These are phyloP conservation scores for Hirschfeldia incana DNA, from an alignment of 345 rosid genomes.

Conservation along the genomic window DNA sequence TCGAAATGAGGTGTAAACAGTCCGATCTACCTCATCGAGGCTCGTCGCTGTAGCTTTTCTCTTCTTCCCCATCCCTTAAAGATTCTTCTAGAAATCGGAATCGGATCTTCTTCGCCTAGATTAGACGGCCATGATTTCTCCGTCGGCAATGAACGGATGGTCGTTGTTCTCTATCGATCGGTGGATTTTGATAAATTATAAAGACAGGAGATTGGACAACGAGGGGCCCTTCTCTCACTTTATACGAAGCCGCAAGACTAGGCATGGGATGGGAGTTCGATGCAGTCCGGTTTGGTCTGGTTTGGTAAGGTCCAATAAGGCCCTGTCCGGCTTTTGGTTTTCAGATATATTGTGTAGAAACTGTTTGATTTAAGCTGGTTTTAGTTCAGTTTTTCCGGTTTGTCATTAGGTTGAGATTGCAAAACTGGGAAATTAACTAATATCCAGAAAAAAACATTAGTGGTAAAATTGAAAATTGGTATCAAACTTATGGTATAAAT, in stretches of 20 bases:
- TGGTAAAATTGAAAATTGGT: no score
- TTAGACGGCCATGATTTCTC: constrained; percentile 18
- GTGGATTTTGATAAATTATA: constrained; percentile 8
- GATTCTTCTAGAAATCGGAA: background rate
- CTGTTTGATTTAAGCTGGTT: no score
- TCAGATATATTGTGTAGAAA: background rate
- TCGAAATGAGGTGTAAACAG: constrained; percentile 81
- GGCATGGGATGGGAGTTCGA: background rate
- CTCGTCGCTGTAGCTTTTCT: constrained; percentile 81
- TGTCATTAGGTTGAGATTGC: background rate
- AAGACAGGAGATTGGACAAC: background rate
- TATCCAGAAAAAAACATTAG: background rate
- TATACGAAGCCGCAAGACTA: constrained; percentile 23
- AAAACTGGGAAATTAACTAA: background rate
- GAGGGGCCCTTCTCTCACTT: constrained; percentile 9
- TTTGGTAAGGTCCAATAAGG: background rate
- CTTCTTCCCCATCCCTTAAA: constrained; percentile 75
- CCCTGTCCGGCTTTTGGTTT: background rate
- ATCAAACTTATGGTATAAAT: no score
- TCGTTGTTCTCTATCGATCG: constrained; percentile 6
- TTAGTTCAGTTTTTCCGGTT: background rate
- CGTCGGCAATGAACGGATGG: constrained; percentile 39
- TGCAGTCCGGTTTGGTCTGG: background rate
- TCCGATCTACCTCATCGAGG: constrained; percentile 98
- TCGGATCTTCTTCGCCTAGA: constrained; percentile 1